Conservation (phyloP, 176 grass and related monocot genomes). For the Echinochloa phyllopogon region DNA sequence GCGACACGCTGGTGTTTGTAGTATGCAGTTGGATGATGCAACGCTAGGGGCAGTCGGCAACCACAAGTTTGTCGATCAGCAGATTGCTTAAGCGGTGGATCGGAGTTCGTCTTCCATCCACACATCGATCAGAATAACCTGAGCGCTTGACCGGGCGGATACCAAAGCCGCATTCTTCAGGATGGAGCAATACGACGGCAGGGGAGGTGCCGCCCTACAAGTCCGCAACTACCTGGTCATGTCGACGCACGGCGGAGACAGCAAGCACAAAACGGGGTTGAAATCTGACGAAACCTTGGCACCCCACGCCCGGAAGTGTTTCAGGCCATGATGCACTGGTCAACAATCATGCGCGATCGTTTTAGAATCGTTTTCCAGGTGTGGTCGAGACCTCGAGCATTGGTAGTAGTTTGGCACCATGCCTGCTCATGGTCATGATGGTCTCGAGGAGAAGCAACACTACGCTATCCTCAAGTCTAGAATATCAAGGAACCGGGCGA, state of each 20-base stretch:
- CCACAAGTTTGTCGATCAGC: background rate
- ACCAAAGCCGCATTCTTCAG: background rate
- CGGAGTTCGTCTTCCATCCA: background rate
- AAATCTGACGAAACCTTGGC: background rate
- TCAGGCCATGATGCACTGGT: background rate
- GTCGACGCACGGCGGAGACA: background rate
- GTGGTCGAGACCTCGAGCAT: no score
- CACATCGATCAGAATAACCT: background rate
- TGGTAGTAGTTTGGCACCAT: no score
- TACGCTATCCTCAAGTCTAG: no score
- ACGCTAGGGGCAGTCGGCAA: background rate
- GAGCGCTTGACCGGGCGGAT: background rate
- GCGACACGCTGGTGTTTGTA: background rate
- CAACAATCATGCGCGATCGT: no score
- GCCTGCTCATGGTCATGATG: background rate
- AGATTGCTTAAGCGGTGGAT: conserved; percentile 27
- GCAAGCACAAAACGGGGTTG: conserved; percentile 13
- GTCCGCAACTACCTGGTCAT: background rate
- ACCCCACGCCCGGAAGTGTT: background rate
- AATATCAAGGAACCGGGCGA: background rate
- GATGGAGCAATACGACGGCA: background rate
- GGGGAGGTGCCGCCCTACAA: background rate
- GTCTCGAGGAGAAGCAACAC: background rate
- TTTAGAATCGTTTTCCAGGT: background rate
- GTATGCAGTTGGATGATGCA: background rate